Conservation (phyloP, 306 rosid genomes). For the Notholithocarpus densiflorus region DNA sequence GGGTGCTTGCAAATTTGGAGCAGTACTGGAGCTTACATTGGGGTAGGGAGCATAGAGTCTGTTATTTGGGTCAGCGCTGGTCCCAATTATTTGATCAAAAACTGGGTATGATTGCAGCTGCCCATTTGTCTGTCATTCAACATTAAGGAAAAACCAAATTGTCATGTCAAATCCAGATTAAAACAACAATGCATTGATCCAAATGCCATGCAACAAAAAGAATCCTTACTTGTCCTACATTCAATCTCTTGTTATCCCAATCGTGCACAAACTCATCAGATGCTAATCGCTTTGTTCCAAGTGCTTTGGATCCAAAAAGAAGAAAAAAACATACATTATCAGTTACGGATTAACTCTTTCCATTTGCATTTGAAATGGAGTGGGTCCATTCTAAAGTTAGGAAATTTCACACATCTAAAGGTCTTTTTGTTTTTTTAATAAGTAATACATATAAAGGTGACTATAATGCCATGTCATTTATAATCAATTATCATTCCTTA, state of each 20-base stretch:
- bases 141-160: constrained; percentile 2
- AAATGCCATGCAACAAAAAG: background rate
- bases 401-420: too few relatives aligned
- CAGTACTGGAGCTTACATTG: constrained; percentile 32
- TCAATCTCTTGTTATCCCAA: constrained; percentile 88
- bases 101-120: constrained; percentile 45
- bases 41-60: constrained; percentile 46
- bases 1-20: constrained; percentile 46
- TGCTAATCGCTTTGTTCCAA: constrained; percentile 87
- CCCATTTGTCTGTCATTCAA: constrained; percentile 50
- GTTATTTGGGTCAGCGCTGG: constrained; percentile 46
- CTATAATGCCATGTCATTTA: too few relatives aligned
- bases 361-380: too few relatives aligned
- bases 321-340: constrained; percentile 25
- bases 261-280: constrained; percentile 80
- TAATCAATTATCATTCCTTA: too few relatives aligned
- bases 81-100: constrained; percentile 51
- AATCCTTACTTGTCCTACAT: constrained; percentile 75
- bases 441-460: too few relatives aligned
- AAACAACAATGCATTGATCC: constrained; percentile 7
- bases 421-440: too few relatives aligned
- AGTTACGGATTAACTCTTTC: constrained; percentile 13
- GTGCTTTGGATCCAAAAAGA: constrained; percentile 48
- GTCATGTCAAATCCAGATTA: background rate
- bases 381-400: too few relatives aligned